phyloP scores from a whole-genome alignment of 257 asterid species.

The Ligustrum vulgare region DNA sequence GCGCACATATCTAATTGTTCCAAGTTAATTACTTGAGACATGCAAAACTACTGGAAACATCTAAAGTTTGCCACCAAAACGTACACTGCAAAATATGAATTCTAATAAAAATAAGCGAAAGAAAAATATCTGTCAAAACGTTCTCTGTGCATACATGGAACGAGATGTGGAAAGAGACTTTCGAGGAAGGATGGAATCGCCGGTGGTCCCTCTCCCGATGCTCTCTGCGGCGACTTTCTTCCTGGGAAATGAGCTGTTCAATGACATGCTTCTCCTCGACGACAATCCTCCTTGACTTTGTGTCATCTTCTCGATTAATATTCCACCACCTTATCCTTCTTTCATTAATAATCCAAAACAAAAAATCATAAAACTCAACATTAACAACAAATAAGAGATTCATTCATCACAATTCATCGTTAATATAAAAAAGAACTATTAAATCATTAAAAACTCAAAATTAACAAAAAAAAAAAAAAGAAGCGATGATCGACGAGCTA shows the following conservation, averaged over 20 bases:
- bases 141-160: slow-evolving; percentile 46
- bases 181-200: slow-evolving; percentile 39
- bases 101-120: neutral
- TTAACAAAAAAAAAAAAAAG: neutral
- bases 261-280: slow-evolving; percentile 64
- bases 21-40: neutral
- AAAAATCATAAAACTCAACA: neutral
- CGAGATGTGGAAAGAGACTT: slow-evolving; percentile 66
- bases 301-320: slow-evolving; percentile 51
- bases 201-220: slow-evolving; percentile 32
- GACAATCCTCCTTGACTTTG: slow-evolving; percentile 70
- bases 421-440: neutral
- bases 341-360: slow-evolving; percentile 1
- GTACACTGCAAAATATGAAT: neutral
- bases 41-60: neutral
- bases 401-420: neutral
- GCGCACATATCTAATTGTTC: no score
- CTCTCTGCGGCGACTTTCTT: slow-evolving; percentile 41
- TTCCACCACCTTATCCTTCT: slow-evolving; percentile 33
- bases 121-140: neutral
- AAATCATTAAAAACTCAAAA: neutral
- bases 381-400: neutral
- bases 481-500: neutral
- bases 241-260: slow-evolving; percentile 42
- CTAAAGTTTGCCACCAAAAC: neutral